Evolutionary conservation across 1,284 basidiomycete species (phyloP).

Genomic region (Agaricales sp.): DNA sequence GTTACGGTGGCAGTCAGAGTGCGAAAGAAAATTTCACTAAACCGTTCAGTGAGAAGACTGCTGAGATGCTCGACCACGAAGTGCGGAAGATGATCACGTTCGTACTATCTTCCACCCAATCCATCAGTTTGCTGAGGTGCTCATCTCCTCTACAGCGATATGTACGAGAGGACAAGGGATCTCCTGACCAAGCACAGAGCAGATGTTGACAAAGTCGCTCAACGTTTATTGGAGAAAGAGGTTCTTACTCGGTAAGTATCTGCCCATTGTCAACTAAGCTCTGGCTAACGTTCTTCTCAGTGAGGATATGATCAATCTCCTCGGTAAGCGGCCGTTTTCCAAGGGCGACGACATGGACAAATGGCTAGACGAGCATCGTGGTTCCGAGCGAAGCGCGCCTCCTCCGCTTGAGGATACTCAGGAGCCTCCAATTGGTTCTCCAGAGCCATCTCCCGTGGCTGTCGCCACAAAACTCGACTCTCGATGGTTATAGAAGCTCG

Average conservation of each 20-base stretch:
- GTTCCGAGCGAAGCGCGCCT: constrained; percentile 41
- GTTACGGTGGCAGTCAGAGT: constrained; percentile 81
- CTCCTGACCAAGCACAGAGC: constrained; percentile 76
- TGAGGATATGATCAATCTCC: constrained; percentile 80
- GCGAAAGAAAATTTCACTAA: constrained; percentile 90
- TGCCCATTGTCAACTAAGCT: not conserved
- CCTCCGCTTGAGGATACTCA: constrained; percentile 40
- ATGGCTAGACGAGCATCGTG: constrained; percentile 74
- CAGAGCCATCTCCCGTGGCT: constrained; percentile 34
- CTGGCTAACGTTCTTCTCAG: constrained; percentile 11
- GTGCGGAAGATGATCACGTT: constrained; percentile 93
- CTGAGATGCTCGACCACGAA: constrained; percentile 84
- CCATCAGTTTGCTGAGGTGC: constrained; percentile 3
- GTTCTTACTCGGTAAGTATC: constrained; percentile 76
- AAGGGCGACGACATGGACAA: constrained; percentile 88
- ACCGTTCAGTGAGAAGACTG: constrained; percentile 96
- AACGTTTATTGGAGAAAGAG: constrained; percentile 86
- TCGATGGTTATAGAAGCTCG: not conserved
- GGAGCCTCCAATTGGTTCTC: constrained; percentile 19
- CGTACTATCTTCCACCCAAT: constrained; percentile 15
- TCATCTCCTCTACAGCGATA: constrained; percentile 34
- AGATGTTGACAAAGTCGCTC: constrained; percentile 92
- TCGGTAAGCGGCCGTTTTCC: constrained; percentile 80
- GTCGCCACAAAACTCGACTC: constrained; percentile 28
- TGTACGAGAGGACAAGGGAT: constrained; percentile 79